phyloP scores from a whole-genome alignment of 371 early-diverging fungal genomes.

The Apophysomyces variabilis region DNA sequence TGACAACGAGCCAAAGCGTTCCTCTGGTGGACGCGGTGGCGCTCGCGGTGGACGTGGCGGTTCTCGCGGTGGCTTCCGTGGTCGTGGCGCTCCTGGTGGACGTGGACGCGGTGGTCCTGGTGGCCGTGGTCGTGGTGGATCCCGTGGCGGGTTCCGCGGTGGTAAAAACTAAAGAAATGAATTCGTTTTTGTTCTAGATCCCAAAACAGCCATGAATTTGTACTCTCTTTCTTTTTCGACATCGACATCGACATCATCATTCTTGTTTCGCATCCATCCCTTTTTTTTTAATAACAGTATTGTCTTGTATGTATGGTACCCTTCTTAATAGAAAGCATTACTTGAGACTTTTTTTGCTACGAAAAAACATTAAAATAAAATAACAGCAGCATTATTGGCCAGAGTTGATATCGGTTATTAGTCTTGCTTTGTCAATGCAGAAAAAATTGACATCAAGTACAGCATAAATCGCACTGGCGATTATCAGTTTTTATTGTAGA shows the following conservation, averaged over 20 bases:
- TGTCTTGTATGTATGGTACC: too few species aligned
- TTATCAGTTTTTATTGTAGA: too few species aligned
- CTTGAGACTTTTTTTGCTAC: too few species aligned
- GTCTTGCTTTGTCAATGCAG: too few species aligned
- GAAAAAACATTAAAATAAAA: too few species aligned
- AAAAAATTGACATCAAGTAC: too few species aligned
- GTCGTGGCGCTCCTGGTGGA: constrained; percentile 39
- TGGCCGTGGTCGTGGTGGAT: constrained; percentile 38
- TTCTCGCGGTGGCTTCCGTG: constrained; percentile 46
- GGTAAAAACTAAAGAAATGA: constrained; percentile 8
- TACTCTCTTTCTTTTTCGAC: not conserved
- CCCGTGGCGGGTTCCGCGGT: constrained; percentile 26
- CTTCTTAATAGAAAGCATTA: too few species aligned
- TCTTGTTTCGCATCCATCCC: too few species aligned
- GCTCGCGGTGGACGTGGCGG: constrained; percentile 49
- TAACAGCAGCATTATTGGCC: too few species aligned
- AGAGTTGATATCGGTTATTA: too few species aligned
- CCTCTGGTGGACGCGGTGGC: constrained; percentile 52
- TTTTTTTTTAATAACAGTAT: too few species aligned
- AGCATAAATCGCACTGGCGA: too few species aligned
- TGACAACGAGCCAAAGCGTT: constrained; percentile 45
- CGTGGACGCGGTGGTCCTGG: constrained; percentile 38
- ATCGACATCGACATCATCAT: not conserved
- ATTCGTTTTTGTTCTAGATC: not conserved
- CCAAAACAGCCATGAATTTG: not conserved